These are phyloP conservation scores for Neonectria punicea DNA, from an alignment of 2,329 filamentous ascomycete species.

Conservation along the genomic window DNA sequence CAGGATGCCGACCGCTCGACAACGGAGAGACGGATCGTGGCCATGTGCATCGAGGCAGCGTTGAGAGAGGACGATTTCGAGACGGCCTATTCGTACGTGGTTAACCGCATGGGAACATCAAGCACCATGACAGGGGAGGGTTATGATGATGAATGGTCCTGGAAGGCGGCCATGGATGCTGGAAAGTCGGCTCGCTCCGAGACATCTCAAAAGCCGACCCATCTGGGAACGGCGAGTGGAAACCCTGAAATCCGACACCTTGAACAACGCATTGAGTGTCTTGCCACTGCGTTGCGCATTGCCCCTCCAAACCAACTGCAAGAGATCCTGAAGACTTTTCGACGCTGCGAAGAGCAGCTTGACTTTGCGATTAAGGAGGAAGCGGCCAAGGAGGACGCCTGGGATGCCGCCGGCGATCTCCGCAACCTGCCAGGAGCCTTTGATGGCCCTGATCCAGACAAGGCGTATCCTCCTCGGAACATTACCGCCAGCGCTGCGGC, in stretches of 20 bases:
- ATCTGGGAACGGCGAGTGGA: conserved; percentile 68
- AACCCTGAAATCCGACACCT: conserved; percentile 75
- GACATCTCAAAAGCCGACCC: conserved; percentile 65
- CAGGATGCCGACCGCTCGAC: conserved; percentile 47
- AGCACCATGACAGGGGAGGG: conserved; percentile 19
- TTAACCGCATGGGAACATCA: conserved; percentile 69
- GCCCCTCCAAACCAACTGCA: conserved; percentile 76
- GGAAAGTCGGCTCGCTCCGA: conserved; percentile 74
- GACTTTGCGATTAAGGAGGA: conserved; percentile 74
- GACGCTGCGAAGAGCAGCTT: conserved; percentile 81
- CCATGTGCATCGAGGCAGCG: conserved; percentile 84
- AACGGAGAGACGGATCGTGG: conserved; percentile 75
- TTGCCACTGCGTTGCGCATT: conserved; percentile 79
- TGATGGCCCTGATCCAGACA: conserved; percentile 44
- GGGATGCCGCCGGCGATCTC: conserved; percentile 73
- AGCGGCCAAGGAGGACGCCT: conserved; percentile 73
- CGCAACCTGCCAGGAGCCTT: conserved; percentile 68
- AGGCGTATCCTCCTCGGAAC: conserved; percentile 45
- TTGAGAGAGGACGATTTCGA: conserved; percentile 84
- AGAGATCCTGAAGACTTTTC: conserved; percentile 79
- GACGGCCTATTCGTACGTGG: conserved; percentile 85
- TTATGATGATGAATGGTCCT: conserved; percentile 73
- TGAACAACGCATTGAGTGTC: conserved; percentile 83
- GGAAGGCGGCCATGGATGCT: conserved; percentile 82
- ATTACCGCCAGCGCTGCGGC: conserved; percentile 48